Percentiles rank a stretch among this genome's conserved stretches.
Conservation (phyloP, 495 filamentous ascomycete genomes). For the Daldinia decipiens region DNA sequence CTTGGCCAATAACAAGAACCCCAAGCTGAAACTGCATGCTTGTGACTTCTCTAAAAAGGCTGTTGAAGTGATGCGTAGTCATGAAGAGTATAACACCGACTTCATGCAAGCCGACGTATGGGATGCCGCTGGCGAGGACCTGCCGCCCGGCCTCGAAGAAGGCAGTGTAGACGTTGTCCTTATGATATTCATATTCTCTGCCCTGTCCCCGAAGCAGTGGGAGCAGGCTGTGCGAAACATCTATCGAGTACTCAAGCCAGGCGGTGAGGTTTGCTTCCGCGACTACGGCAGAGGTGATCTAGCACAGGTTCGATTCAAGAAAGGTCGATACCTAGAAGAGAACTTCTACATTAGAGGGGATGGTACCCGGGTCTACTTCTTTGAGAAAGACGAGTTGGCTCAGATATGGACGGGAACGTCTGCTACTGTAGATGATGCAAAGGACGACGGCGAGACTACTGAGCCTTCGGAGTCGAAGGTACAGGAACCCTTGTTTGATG, state of each 20-base stretch:
- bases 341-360: constrained; percentile 98
- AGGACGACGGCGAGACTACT: constrained; percentile 28
- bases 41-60: constrained; percentile 94
- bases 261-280: constrained; percentile 89
- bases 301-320: constrained; percentile 96
- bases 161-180: constrained; percentile 87
- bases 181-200: constrained; percentile 97
- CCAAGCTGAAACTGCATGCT: constrained; percentile 80
- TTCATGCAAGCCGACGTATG: constrained; percentile 88
- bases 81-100: constrained; percentile 69
- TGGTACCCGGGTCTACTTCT: constrained; percentile 97
- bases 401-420: constrained; percentile 73
- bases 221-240: constrained; percentile 82
- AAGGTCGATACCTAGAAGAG: constrained; percentile 88
- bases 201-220: constrained; percentile 87
- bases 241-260: constrained; percentile 81
- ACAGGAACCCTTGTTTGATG: constrained; percentile 64
- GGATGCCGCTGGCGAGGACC: constrained; percentile 76
- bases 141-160: constrained; percentile 80
- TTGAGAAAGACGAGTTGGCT: constrained; percentile 83
- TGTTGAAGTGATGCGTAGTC: constrained; percentile 84
- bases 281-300: constrained; percentile 96
- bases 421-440: constrained; percentile 32
- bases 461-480: constrained; percentile 34
- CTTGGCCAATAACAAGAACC: constrained; percentile 80